Conservation (phyloP, 2,329 filamentous ascomycete species). For the Pestalotiopsis sp. region DNA sequence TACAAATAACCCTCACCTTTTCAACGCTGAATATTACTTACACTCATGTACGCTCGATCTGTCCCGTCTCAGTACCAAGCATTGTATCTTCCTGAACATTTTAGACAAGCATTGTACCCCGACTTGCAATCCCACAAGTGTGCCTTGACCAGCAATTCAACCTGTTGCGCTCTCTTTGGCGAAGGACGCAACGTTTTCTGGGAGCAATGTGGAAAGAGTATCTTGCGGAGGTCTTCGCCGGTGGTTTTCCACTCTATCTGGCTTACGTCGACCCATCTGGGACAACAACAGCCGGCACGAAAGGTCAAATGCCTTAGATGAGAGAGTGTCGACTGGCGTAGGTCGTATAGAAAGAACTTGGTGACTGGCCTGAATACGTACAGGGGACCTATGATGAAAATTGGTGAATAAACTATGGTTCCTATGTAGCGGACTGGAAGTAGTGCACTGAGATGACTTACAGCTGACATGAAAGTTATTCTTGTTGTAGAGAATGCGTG, state of each 20-base stretch:
- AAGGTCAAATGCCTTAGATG: conserved; percentile 20
- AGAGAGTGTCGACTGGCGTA: conserved; percentile 23
- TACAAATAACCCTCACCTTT: no score
- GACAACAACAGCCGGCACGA: conserved; percentile 21
- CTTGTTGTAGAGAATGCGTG: conserved; percentile 29
- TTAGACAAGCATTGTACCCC: no score
- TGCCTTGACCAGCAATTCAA: neutral
- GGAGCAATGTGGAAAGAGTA: conserved; percentile 15
- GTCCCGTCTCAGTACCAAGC: no score
- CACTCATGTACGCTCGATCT: no score
- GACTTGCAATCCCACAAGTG: neutral
- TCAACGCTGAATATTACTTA: no score
- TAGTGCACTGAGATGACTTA: conserved; percentile 14
- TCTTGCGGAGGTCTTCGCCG: conserved; percentile 14
- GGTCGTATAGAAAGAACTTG: conserved; percentile 22
- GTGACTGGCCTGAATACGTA: conserved; percentile 10
- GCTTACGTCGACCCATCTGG: conserved; percentile 4
- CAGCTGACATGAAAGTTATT: conserved; percentile 30
- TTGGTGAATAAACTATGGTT: neutral
- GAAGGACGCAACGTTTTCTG: conserved; percentile 12
- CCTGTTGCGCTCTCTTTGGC: conserved; percentile 3
- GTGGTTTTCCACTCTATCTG: conserved; percentile 16
- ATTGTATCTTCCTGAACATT: no score
- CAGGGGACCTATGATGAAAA: neutral
- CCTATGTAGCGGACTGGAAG: neutral